phyloP scores from a whole-genome alignment of 371 early-diverging fungal genomes.

The Circinella umbellata region DNA sequence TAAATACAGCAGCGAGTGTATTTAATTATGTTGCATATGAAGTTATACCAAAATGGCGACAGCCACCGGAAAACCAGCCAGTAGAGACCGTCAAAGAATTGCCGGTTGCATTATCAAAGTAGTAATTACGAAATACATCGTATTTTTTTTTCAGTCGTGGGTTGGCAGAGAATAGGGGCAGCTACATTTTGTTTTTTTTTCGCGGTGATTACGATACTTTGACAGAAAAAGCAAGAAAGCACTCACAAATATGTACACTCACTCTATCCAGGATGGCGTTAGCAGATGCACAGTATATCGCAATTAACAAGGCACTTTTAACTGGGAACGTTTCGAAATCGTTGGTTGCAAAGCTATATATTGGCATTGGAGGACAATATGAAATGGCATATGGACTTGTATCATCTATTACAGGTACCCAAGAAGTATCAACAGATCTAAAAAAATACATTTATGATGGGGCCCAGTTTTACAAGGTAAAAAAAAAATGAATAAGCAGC shows the following conservation, averaged over 20 bases:
- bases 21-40: slow-evolving; percentile 61
- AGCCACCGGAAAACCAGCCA: slow-evolving; percentile 36
- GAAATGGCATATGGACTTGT: slow-evolving; percentile 66
- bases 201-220: no score
- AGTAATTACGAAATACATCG: not conserved
- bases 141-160: not conserved
- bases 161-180: no score
- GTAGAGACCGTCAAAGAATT: slow-evolving; percentile 53
- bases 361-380: slow-evolving; percentile 67
- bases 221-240: no score
- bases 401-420: slow-evolving; percentile 56
- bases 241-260: not conserved
- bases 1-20: slow-evolving; percentile 62
- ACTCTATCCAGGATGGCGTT: slow-evolving; percentile 42
- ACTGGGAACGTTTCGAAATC: slow-evolving; percentile 56
- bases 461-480: slow-evolving; percentile 55
- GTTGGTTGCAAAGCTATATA: slow-evolving; percentile 61
- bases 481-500: not conserved
- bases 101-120: slow-evolving; percentile 57
- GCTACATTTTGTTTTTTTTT: no score
- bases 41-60: slow-evolving; percentile 57
- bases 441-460: slow-evolving; percentile 64
- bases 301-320: slow-evolving; percentile 50
- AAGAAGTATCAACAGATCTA: slow-evolving; percentile 61
- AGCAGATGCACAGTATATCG: slow-evolving; percentile 56